Evolutionary conservation across 179 eudicot genomes (phyloP), one percentile per base, ranked within the genome.

Genomic region (Drosera spatulata): DNA sequence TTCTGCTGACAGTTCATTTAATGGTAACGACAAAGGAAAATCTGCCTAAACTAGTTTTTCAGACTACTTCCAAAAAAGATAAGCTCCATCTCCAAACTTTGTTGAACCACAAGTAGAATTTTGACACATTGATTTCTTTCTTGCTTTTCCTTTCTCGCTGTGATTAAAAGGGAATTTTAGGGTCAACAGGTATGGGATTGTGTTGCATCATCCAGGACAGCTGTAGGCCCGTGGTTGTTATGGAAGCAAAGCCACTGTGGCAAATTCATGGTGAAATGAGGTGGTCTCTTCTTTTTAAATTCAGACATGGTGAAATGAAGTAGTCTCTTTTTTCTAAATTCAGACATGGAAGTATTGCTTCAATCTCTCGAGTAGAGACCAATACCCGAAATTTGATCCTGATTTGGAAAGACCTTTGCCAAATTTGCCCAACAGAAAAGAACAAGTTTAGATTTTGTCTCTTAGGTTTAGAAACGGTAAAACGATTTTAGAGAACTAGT

Each of bases 1-100:
- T 39, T 81, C 88, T 47, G 83, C 95, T 66, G 79, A 71, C 53
- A 89, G 87, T 75, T 81, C 91, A 38, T 93, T 93, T 64, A 93
- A 88, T 63, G 83, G 75, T 46, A 65, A 66, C 41, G 43, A 64
- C 70, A 70, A 65, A 48, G 70, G 70, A 55, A 38, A 7, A 42
- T 37, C 73, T n/a, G 61, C 56, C 62, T 85, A 66, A 66, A 66
- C 80, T 41, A 84, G 84, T 50, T 93, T 70, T 61, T 73, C 88
- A 15, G 94, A 83, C 51, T 93, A 93, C 70, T 93, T 82, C 65
- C 22, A 65, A 50, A 78, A 77, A 76, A 90, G 83, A 87, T 84
- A 64, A 37, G 82, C 56, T 41, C 56, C 37, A 50, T 38, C 33
- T 22, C 33, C 33, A 22, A 22, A 14, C 11, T 8, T 22, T 22